Conservation (phyloP, 352 stramenopile species). For the Blastocystis sp. region DNA sequence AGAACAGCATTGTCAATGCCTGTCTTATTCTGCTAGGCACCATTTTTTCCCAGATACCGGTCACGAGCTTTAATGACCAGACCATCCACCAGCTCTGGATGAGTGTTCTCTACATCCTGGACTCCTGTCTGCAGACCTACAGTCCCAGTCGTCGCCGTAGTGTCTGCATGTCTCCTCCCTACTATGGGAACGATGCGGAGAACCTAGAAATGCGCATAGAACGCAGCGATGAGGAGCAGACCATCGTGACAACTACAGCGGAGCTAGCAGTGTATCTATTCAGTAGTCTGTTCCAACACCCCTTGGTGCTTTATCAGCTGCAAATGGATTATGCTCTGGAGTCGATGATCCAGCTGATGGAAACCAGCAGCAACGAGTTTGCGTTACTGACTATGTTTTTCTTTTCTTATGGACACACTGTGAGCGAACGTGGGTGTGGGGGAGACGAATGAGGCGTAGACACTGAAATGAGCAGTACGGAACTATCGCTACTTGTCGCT, state of each 20-base stretch:
- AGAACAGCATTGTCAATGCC: conserved; percentile 32
- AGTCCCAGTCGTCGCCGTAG: not conserved
- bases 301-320: not conserved
- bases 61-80: not conserved
- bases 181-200: not conserved
- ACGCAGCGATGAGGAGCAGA: not conserved
- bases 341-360: not conserved
- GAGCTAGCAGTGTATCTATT: not conserved
- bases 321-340: not conserved
- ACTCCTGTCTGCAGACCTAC: conserved; percentile 1
- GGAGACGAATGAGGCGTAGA: not conserved
- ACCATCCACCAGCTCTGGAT: not conserved
- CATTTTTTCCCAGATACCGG: not conserved
- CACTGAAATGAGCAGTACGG: not conserved
- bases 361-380: not conserved
- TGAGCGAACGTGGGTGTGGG: not conserved
- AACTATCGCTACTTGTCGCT: not conserved
- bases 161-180: not conserved
- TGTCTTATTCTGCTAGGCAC: conserved; percentile 1
- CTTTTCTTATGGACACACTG: not conserved
- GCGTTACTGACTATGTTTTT: not conserved
- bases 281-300: not conserved
- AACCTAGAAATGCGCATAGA: not conserved
- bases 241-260: not conserved
- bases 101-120: not conserved